These are phyloP conservation scores for Biscutella auriculata DNA, from an alignment of 441 rosid genomes.

Conservation along the genomic window DNA sequence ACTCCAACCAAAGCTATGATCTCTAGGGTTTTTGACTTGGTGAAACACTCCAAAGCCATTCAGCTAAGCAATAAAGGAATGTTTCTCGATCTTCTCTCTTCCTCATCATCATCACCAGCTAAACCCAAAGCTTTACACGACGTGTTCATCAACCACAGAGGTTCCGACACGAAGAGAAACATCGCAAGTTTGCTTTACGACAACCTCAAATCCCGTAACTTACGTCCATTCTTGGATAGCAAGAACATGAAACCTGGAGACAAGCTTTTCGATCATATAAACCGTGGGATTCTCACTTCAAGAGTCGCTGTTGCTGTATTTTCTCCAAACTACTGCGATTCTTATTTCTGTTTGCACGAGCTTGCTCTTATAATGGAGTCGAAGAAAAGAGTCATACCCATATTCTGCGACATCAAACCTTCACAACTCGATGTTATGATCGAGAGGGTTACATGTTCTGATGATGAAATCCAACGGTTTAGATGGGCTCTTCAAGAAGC, in stretches of 20 bases:
- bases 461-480: constrained; percentile 38
- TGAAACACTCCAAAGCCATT: constrained; percentile 18
- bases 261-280: constrained; percentile 45
- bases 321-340: constrained; percentile 57
- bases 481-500: constrained; percentile 64
- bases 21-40: constrained; percentile 20
- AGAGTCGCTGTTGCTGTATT: constrained; percentile 53
- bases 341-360: constrained; percentile 59
- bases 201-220: constrained; percentile 28
- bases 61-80: constrained; percentile 10
- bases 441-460: constrained; percentile 18
- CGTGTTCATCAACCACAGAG: constrained; percentile 74
- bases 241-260: constrained; percentile 76
- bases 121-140: constrained; percentile 28
- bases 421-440: constrained; percentile 43
- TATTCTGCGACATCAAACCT: constrained; percentile 64
- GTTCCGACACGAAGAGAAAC: constrained; percentile 60
- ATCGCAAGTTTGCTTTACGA: constrained; percentile 54
- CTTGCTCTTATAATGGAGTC: constrained; percentile 64
- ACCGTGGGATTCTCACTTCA: constrained; percentile 35
- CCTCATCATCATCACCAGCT: constrained; percentile 7
- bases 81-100: constrained; percentile 11
- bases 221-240: constrained; percentile 56
- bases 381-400: constrained; percentile 56
- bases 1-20: constrained; percentile 14